Percentiles rank a stretch among this genome's conserved stretches.
These are phyloP conservation scores for Thraustochytrium striatum DNA, from an alignment of 352 stramenopile genomes.

Conservation along the genomic window DNA sequence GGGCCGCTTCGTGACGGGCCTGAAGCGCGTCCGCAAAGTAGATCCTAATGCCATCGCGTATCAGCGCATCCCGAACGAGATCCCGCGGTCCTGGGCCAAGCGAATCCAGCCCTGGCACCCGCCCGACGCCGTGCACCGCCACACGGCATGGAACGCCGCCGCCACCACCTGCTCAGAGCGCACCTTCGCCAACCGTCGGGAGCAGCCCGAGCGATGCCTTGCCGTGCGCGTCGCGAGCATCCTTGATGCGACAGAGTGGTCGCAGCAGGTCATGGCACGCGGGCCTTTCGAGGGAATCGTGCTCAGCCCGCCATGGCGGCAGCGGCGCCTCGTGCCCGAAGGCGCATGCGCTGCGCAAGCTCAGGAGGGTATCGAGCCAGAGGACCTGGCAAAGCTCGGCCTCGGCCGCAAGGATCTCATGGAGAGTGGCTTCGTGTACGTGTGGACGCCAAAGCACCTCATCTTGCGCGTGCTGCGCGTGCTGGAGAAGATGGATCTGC, in stretches of 20 bases:
- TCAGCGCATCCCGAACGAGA: slow-evolving; percentile 41
- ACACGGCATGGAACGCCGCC: slow-evolving; percentile 34
- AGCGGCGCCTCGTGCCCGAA: neutral
- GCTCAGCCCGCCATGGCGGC: slow-evolving; percentile 44
- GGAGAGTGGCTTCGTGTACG: slow-evolving; percentile 34
- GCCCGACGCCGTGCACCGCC: slow-evolving; percentile 10
- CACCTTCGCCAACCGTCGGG: neutral
- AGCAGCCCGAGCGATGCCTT: neutral
- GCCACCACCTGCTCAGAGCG: slow-evolving; percentile 3
- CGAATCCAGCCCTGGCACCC: slow-evolving; percentile 12
- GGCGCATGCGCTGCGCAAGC: neutral
- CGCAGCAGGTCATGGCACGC: neutral
- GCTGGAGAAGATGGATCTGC: slow-evolving; percentile 46
- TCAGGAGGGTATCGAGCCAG: slow-evolving; percentile 33
- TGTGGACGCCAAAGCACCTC: slow-evolving; percentile 47
- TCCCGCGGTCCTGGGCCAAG: slow-evolving; percentile 40
- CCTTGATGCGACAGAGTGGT: slow-evolving; percentile 8
- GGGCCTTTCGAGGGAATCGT: slow-evolving; percentile 44
- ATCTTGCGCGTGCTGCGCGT: slow-evolving; percentile 35
- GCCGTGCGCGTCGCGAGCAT: slow-evolving; percentile 18
- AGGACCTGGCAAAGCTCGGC: slow-evolving; percentile 19
- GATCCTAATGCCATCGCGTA: slow-evolving; percentile 43
- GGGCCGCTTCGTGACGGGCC: slow-evolving; percentile 31
- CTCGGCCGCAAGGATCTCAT: slow-evolving; percentile 36
- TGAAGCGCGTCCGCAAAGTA: slow-evolving; percentile 34